Evolutionary conservation across 2,329 filamentous ascomycete species (phyloP).

Genomic region (Colletotrichum cuscutae): DNA sequence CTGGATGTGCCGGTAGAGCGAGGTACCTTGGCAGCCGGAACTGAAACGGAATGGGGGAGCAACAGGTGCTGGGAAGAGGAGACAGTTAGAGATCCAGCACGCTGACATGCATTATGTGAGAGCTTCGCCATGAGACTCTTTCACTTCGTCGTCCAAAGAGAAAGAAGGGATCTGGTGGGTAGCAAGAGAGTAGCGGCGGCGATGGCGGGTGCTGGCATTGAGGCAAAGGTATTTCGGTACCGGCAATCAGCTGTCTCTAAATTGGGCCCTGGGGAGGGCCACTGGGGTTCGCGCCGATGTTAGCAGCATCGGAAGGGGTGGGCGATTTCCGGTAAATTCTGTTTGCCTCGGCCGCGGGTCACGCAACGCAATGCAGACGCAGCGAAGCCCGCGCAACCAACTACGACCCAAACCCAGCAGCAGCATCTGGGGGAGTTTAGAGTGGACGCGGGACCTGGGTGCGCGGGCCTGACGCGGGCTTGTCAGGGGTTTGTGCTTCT

Average conservation of each 20-base stretch:
- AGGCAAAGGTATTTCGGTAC: slow-evolving; percentile 11
- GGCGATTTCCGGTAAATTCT: slow-evolving; percentile 19
- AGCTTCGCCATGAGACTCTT: slow-evolving; percentile 29
- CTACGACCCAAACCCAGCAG: slow-evolving; percentile 7
- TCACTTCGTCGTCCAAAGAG: slow-evolving; percentile 17
- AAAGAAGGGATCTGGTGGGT: not conserved
- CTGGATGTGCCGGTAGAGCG: not conserved
- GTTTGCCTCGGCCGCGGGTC: slow-evolving; percentile 33
- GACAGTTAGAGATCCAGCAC: slow-evolving; percentile 20
- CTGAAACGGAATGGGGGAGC: slow-evolving; percentile 1
- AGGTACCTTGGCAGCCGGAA: slow-evolving; percentile 16
- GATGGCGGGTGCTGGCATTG: slow-evolving; percentile 20
- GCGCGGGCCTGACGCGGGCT: slow-evolving; percentile 29
- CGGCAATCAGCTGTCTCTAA: slow-evolving; percentile 27
- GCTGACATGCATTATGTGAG: slow-evolving; percentile 31
- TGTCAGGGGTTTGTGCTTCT: slow-evolving; percentile 31
- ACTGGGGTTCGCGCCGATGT: slow-evolving; percentile 18
- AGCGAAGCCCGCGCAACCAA: slow-evolving; percentile 1
- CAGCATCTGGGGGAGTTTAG: slow-evolving; percentile 8
- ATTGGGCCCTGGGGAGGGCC: not conserved
- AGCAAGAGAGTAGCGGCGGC: slow-evolving; percentile 7
- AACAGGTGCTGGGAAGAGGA: slow-evolving; percentile 22
- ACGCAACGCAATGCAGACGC: slow-evolving; percentile 19
- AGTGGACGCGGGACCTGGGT: slow-evolving; percentile 10
- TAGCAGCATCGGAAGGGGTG: not conserved